Conservation (phyloP, 768 basidiomycete species). For the Suillus subalutaceus region DNA sequence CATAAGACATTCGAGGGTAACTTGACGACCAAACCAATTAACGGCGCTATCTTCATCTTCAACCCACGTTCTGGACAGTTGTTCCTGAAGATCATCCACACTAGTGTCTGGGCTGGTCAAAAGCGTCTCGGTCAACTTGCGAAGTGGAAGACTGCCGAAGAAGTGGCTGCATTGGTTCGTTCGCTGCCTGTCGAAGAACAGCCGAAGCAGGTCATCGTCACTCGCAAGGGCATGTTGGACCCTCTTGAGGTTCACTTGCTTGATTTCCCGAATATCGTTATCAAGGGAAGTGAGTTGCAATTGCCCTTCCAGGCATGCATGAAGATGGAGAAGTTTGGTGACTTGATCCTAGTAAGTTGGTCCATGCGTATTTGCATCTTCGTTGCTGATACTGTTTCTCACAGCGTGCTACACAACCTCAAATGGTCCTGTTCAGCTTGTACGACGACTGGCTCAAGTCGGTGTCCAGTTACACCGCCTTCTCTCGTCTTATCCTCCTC, state of each 20-base stretch:
- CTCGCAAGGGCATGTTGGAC: constrained; percentile 99
- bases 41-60: constrained; percentile 98
- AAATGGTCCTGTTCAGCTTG: constrained; percentile 98
- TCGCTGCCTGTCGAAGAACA: constrained; percentile 99
- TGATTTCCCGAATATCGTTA: constrained; percentile 99
- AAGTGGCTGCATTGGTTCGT: constrained; percentile 96
- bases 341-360: constrained; percentile 77
- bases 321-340: constrained; percentile 99
- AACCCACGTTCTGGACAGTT: constrained; percentile 98
- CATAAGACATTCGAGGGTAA: constrained; percentile 99
- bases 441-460: constrained; percentile 99
- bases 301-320: constrained; percentile 99
- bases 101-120: constrained; percentile 99
- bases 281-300: constrained; percentile 98
- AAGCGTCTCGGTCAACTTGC: constrained; percentile 99
- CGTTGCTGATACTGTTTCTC: constrained; percentile 11
- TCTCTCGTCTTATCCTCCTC: constrained; percentile 96
- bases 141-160: constrained; percentile 99
- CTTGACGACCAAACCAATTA: constrained; percentile 98
- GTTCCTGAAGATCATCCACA: constrained; percentile 99
- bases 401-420: constrained; percentile 94
- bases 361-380: neutral
- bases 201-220: constrained; percentile 99
- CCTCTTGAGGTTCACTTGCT: constrained; percentile 97
- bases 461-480: constrained; percentile 98